Evolutionary conservation across 2,329 filamentous ascomycete genomes (phyloP), one percentile per base, ranked within the genome.

Genomic region (Emergomyces orientalis): DNA sequence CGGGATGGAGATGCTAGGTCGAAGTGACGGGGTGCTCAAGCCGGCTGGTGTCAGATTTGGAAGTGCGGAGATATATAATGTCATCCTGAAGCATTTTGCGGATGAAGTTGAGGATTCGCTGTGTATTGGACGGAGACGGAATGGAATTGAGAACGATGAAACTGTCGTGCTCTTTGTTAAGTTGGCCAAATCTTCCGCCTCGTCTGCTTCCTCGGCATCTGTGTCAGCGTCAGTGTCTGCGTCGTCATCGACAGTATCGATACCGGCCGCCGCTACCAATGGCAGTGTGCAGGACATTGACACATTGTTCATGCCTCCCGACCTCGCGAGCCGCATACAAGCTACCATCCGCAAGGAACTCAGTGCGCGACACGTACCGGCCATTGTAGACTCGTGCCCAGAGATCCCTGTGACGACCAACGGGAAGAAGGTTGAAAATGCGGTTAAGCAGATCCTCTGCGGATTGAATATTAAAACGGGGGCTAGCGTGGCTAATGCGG

Each of bases 401-500:
- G 91, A 93, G 45, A 94, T 99, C 22, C 94, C 93, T 0, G 87
- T 92, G 68, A 97, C 94, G 19, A 87, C 87, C 2, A 99, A 99
- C 71, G 93, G 93, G 61, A 99, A 99, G 80, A 99, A 97, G 86
- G 90, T 99, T 64, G 93, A 99, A 75, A 91, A 95, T 57, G 90
- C 91, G 0, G 93, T 97, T 6, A 97, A 97, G 80, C 92, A 97
- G 76, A 97, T 97, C 54, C 78, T 99, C 1, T 96, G 90, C 34
- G 93, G 92, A 0, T 79, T 92, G 75, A 85, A 90, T 60, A 86
- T 97, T 67, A 92, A 91, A 79, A 94, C 90, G 0, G 91, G 91
- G 58, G 91, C 92, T 0, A 95, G 90, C 71, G 92, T 97, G n/a
- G 90, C 91, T 4, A 97, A 97, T 74, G 87, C 89, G 1, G 89